Conservation (phyloP, 306 rosid genomes). For the Calophaca sinica region DNA sequence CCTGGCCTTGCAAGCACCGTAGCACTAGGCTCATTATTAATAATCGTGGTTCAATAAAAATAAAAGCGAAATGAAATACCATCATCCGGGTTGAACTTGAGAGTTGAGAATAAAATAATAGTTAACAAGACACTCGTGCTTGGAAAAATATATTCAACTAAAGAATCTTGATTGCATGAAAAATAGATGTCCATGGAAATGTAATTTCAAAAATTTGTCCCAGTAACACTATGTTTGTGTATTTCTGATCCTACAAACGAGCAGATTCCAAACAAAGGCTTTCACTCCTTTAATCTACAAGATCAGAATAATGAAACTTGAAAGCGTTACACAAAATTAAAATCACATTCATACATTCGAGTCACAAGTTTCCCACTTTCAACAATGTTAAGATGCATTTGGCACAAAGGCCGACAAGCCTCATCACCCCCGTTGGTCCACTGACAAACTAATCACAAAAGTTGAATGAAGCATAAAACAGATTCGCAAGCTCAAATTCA, state of each 20-base stretch:
- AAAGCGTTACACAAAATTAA: background rate
- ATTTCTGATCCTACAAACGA: background rate
- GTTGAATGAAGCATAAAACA: background rate
- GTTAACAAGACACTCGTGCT: no score
- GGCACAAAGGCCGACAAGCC: background rate
- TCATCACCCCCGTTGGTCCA: background rate
- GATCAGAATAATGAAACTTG: background rate
- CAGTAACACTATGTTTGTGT: background rate
- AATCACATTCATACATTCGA: no score
- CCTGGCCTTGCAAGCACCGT: no score
- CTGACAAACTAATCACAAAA: conserved; percentile 8
- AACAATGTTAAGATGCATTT: no score
- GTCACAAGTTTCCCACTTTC: no score
- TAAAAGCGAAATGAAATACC: no score
- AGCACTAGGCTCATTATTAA: no score
- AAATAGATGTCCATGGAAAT: background rate
- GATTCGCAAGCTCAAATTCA: conserved; percentile 24
- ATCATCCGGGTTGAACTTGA: no score
- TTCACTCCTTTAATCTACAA: background rate
- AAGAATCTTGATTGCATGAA: no score
- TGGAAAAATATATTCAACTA: no score
- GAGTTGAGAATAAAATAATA: no score
- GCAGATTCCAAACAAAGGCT: background rate
- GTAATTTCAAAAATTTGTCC: background rate
- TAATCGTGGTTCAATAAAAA: no score